phyloP scores from a whole-genome alignment of 2,329 filamentous ascomycete species.

The Fusarium virguliforme region DNA sequence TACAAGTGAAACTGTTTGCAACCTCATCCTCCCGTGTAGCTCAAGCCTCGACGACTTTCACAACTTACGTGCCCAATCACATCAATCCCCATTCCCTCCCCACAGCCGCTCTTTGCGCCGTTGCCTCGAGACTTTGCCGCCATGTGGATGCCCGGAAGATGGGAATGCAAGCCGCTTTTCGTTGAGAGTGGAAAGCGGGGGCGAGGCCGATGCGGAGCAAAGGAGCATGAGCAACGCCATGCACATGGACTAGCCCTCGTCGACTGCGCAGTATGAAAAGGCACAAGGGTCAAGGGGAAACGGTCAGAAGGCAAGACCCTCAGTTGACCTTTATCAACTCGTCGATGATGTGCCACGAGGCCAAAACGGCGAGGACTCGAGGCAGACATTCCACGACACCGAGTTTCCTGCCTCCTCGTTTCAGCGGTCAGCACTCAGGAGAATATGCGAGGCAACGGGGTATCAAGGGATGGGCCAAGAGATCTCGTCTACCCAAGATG shows the following conservation, averaged over 20 bases:
- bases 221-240: conserved; percentile 38
- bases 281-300: conserved; percentile 7
- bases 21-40: background rate
- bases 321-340: background rate
- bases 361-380: background rate
- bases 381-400: background rate
- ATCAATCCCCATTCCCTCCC: conserved; percentile 22
- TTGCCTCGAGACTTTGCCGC: conserved; percentile 38
- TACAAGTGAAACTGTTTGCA: conserved; percentile 13
- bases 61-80: conserved; percentile 34
- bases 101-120: conserved; percentile 43
- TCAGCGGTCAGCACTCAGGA: conserved; percentile 11
- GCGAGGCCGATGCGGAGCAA: conserved; percentile 46
- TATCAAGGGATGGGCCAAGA: conserved; percentile 18
- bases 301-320: background rate
- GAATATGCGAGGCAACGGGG: conserved; percentile 17
- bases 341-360: background rate
- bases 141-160: conserved; percentile 42
- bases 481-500: conserved; percentile 19
- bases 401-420: conserved; percentile 18
- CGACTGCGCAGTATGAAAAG: background rate
- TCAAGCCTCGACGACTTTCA: conserved; percentile 1
- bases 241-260: conserved; percentile 16
- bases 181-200: conserved; percentile 42
- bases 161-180: conserved; percentile 40